Evolutionary conservation across 192 early-diverging fungal genomes (phyloP), one percentile per base, ranked within the genome.

Genomic region (Helicostylum pulchrum): DNA sequence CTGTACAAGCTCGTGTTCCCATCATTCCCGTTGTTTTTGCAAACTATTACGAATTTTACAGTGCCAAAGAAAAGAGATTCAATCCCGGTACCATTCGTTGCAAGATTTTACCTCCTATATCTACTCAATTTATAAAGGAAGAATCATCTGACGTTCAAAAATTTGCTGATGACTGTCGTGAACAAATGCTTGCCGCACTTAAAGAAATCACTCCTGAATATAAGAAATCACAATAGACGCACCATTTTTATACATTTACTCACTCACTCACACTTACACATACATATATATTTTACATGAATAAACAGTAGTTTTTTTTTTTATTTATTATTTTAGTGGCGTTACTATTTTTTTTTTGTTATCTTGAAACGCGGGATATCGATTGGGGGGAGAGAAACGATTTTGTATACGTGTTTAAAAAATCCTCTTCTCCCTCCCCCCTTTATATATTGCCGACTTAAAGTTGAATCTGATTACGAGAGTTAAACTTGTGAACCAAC

Each of bases 1-100:
- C 95, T 7, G 88, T 91, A 59, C 92, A 92, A 73, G 85, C 89
- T 1, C 78, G 79, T 17, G 84, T 91, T 2, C 95, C 95, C 14
- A 87, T 98, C 62, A 82, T 96, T 34, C 94, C 94, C n/a, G 79
- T 98, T 47, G 92, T 95, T 11, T 78, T 90, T 51, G 86, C 87
- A 17, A 88, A 88, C 45, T 83, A 85, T 70, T 71, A 72, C 39
- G 67, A 85, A 30, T 64, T 83, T 32, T 87, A 83, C 59, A 74
- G 78, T 69, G 79, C 86, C n/a, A 77, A 78, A 52, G 65, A 70
- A 56, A 66, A 73, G 2, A 62, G 62, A 42, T 88, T 87, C 62
- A 62, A 60, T 12, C 65, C 80, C 44, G 87, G 87, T 14, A 71
- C 73, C 44, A 54, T 88, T 32, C 67, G 76, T 10, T 79, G 89